Evolutionary conservation across 1,284 basidiomycete genomes (phyloP), one percentile per base, ranked within the genome.

Genomic region (Sporisorium sorghi): DNA sequence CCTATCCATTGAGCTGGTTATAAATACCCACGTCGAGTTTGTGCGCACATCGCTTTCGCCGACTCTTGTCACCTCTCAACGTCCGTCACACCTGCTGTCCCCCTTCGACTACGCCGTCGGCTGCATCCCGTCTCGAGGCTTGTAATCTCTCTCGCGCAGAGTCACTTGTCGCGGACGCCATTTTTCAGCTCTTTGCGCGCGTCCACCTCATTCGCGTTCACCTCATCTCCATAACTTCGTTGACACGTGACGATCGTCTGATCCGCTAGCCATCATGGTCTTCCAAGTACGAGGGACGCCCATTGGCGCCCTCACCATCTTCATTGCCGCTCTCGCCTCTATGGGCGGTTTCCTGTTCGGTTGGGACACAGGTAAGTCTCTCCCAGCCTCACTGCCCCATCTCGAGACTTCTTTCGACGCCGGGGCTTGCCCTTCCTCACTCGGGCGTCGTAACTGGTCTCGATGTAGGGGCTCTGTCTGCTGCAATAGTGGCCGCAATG

Each of bases 331-430:
- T 47, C 84, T 93, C 30, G 90, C 91, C 43, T 90, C 89, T 56
- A 91, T 92, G 88, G 91, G 91, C 67, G 91, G 91, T 54, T 91
- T 91, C 85, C 90, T 92, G 74, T 91, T 91, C 75, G 90, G 90
- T 66, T 75, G 73, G 69, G 37, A 91, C 83, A 91, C 91, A n/a
- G n/a, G n/a, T n/a, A n/a, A n/a, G n/a, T n/a, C n/a, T n/a, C n/a
- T n/a, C n/a, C n/a, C n/a, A n/a, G n/a, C n/a, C n/a, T n/a, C n/a
- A n/a, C n/a, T n/a, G n/a, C n/a, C n/a, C n/a, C n/a, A n/a, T n/a
- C n/a, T n/a, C n/a, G n/a, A n/a, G n/a, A n/a, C n/a, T n/a, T n/a
- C n/a, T n/a, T n/a, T n/a, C n/a, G n/a, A n/a, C n/a, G n/a, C n/a
- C n/a, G n/a, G n/a, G n/a, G n/a, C n/a, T n/a, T n/a, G n/a, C n/a